Conservation (phyloP, 768 basidiomycete genomes). For the Suillus clintonianus region DNA sequence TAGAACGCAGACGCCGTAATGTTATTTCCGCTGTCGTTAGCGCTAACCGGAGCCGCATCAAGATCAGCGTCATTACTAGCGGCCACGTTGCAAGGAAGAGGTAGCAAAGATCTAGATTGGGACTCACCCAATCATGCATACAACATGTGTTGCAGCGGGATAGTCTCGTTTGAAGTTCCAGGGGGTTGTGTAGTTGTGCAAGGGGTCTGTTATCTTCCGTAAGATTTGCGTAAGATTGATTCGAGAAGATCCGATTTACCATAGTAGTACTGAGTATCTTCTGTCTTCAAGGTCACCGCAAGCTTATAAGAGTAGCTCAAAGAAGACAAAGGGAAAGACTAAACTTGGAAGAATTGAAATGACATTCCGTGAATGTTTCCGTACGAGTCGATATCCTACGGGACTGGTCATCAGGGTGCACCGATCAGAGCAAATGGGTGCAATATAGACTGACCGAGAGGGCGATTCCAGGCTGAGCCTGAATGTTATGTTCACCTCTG, state of each 20-base stretch:
- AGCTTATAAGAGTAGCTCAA: not conserved
- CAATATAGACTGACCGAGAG: constrained; percentile 36
- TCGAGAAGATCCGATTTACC: not conserved
- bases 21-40: constrained; percentile 57
- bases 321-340: constrained; percentile 7
- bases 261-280: constrained; percentile 56
- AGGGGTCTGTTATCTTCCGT: constrained; percentile 25
- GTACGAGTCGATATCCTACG: constrained; percentile 51
- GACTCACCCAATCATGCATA: constrained; percentile 56
- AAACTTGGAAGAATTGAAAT: constrained; percentile 49
- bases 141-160: constrained; percentile 50
- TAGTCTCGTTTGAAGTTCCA: constrained; percentile 55
- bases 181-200: constrained; percentile 59
- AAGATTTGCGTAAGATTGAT: not conserved
- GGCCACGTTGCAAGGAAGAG: constrained; percentile 4
- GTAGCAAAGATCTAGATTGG: not conserved
- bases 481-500: constrained; percentile 53
- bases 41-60: constrained; percentile 29
- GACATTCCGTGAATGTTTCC: constrained; percentile 54
- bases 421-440: not conserved
- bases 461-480: constrained; percentile 57
- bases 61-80: not conserved
- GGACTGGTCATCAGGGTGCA: not conserved
- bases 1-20: constrained; percentile 46
- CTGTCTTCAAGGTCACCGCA: constrained; percentile 38